phyloP scores from a whole-genome alignment of 495 filamentous ascomycete genomes.

The Talaromyces liani region DNA sequence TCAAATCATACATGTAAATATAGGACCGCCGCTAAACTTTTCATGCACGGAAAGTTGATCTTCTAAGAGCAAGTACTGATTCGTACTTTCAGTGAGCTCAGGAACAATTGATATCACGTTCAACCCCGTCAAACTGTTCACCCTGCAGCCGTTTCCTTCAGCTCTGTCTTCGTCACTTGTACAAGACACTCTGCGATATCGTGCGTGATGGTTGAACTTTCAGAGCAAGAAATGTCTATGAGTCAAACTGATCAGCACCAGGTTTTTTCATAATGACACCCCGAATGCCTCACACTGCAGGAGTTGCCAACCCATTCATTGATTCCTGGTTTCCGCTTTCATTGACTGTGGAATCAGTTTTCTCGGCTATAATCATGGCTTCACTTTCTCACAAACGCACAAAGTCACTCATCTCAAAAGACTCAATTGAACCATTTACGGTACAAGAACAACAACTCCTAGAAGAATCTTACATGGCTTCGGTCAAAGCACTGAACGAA shows the following conservation, averaged over 20 bases:
- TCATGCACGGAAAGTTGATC: too few species aligned
- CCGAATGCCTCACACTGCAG: neutral
- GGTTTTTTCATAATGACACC: conserved; percentile 1
- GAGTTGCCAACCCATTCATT: neutral
- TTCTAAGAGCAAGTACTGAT: too few species aligned
- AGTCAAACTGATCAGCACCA: neutral
- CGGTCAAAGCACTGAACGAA: conserved; percentile 28
- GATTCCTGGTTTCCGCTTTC: conserved; percentile 28
- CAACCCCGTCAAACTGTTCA: neutral
- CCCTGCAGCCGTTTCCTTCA: neutral
- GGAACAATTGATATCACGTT: too few species aligned
- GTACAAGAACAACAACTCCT: conserved; percentile 21
- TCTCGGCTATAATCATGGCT: conserved; percentile 32
- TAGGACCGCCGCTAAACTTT: too few species aligned
- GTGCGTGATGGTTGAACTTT: neutral
- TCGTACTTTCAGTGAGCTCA: too few species aligned
- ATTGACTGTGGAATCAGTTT: conserved; percentile 25
- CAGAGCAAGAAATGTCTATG: neutral
- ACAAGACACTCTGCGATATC: neutral
- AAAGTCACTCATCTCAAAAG: conserved; percentile 21
- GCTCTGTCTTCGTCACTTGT: neutral
- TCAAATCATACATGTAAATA: too few species aligned
- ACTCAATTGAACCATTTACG: conserved; percentile 11
- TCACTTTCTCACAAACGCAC: conserved; percentile 33
- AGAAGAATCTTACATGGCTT: conserved; percentile 25